A percentile compares a stretch with the other conserved stretches of the same genome.
These are phyloP conservation scores for Agaricales sp. DNA, from an alignment of 1,284 basidiomycete species.

Conservation along the genomic window DNA sequence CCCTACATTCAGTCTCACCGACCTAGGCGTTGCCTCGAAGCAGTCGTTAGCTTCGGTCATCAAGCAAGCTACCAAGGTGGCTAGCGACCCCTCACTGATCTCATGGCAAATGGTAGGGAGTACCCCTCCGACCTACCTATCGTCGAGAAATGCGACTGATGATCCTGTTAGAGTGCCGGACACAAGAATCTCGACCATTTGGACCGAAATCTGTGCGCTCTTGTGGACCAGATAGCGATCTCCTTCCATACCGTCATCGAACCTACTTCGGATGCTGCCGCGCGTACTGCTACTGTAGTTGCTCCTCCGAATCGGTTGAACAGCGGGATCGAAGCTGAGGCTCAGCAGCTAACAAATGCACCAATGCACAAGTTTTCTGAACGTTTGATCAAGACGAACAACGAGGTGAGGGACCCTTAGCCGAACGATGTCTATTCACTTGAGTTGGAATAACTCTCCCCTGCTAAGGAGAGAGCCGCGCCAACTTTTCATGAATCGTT, in stretches of 20 bases:
- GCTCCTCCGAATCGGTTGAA: conserved; percentile 20
- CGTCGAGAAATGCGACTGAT: conserved; percentile 36
- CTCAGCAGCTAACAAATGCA: neutral
- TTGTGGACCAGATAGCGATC: conserved; percentile 50
- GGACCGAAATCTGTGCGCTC: conserved; percentile 60
- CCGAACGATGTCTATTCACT: neutral
- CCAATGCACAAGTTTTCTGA: conserved; percentile 36
- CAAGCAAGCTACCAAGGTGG: neutral
- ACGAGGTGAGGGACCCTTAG: conserved; percentile 32
- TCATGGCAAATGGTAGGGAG: conserved; percentile 33
- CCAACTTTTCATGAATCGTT: too few species aligned
- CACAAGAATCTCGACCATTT: too few species aligned
- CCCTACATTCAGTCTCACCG: conserved; percentile 44
- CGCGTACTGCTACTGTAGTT: conserved; percentile 45
- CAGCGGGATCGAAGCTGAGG: neutral
- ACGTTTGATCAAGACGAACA: conserved; percentile 33
- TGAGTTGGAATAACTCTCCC: neutral
- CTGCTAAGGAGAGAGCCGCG: too few species aligned
- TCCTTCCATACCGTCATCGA: conserved; percentile 53
- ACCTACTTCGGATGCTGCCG: conserved; percentile 50
- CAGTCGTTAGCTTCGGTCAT: neutral
- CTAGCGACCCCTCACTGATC: conserved; percentile 21
- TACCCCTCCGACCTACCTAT: too few species aligned
- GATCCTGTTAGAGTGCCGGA: conserved; percentile 30
- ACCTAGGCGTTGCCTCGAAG: conserved; percentile 33